Evolutionary conservation across 257 asterid species (phyloP).

Genomic region (Solanum medicagineum): DNA sequence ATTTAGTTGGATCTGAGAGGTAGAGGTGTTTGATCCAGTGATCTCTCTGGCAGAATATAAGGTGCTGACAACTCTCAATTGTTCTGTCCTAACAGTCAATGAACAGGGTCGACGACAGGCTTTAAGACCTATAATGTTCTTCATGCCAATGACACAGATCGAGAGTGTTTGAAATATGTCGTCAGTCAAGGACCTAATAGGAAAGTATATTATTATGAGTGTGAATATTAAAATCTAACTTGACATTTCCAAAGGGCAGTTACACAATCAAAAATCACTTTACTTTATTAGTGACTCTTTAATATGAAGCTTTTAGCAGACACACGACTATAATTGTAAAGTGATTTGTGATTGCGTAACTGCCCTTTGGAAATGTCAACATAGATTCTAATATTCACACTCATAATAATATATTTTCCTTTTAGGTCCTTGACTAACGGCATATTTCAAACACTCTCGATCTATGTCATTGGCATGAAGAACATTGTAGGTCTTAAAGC

Average conservation of each 20-base stretch:
- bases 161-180: not conserved
- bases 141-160: conserved; percentile 43
- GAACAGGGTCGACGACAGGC: conserved; percentile 66
- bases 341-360: not conserved
- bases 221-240: not conserved
- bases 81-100: conserved; percentile 59
- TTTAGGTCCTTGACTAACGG: not conserved
- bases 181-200: not conserved
- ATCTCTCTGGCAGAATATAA: conserved; percentile 55
- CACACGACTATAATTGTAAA: too few species aligned
- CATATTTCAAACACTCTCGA: not conserved
- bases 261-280: not conserved
- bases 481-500: conserved; percentile 51
- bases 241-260: not conserved
- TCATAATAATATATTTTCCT: conserved; percentile 33
- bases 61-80: conserved; percentile 59
- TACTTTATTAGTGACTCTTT: too few species aligned
- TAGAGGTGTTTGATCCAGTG: conserved; percentile 77
- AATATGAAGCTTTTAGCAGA: too few species aligned
- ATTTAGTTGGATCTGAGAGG: conserved; percentile 62
- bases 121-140: conserved; percentile 52
- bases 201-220: not conserved
- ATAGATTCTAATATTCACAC: not conserved
- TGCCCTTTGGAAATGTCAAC: not conserved
- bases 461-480: conserved; percentile 52